Conservation (phyloP, 1,139 yeast species). For the Petasospora fabianii region DNA sequence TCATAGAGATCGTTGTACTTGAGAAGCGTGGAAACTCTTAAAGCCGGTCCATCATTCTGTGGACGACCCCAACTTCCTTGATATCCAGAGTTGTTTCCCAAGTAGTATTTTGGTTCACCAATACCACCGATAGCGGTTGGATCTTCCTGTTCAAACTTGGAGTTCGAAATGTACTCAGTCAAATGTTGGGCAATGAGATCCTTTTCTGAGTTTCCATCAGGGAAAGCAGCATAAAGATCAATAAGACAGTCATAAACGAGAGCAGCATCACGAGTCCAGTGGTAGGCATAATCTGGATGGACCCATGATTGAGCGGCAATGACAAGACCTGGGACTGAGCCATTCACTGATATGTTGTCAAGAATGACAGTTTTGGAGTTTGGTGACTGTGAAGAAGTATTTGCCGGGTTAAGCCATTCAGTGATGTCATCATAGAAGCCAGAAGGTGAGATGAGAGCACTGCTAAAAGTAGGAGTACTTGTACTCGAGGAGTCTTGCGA, state of each 20-base stretch:
- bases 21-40: constrained; percentile 59
- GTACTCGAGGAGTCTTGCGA: too few species aligned
- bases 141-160: constrained; percentile 2
- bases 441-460: constrained; percentile 2
- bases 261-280: constrained; percentile 10
- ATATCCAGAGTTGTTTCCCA: constrained; percentile 55
- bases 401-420: constrained; percentile 1
- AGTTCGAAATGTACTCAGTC: not conserved
- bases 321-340: constrained; percentile 5
- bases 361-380: constrained; percentile 3
- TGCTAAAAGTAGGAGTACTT: not conserved
- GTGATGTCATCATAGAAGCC: constrained; percentile 5
- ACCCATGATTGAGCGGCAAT: constrained; percentile 5
- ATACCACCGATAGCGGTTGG: constrained; percentile 5
- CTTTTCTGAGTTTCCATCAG: not conserved
- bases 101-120: constrained; percentile 85
- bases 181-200: not conserved
- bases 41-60: constrained; percentile 90
- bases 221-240: constrained; percentile 2
- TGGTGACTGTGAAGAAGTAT: not conserved
- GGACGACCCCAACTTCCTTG: constrained; percentile 85
- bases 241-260: not conserved
- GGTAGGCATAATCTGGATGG: constrained; percentile 6
- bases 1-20: constrained; percentile 27
- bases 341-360: constrained; percentile 6